Conservation (phyloP, 768 basidiomycete genomes). For the Mycena haematopus region DNA sequence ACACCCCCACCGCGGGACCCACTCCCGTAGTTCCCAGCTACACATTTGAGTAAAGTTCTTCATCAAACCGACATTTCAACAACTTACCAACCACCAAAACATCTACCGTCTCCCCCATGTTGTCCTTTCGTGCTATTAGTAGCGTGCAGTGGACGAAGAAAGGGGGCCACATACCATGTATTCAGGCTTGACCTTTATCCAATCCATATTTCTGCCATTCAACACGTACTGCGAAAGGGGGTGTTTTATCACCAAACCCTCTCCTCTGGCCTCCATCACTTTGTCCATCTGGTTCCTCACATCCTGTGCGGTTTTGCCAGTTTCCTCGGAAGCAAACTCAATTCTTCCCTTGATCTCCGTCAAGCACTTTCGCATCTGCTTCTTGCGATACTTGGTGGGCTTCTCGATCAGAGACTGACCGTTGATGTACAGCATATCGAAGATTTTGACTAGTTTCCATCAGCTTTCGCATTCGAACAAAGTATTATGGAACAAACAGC, state of each 20-base stretch:
- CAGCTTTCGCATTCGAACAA: background rate
- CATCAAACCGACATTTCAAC: conserved; percentile 6
- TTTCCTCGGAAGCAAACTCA: conserved; percentile 76
- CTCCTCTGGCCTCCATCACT: conserved; percentile 85
- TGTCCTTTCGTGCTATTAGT: conserved; percentile 58
- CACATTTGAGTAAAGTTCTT: background rate
- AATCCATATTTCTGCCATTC: conserved; percentile 88
- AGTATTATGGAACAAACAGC: conserved; percentile 65
- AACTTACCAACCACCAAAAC: conserved; percentile 84
- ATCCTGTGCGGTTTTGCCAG: conserved; percentile 82
- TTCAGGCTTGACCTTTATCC: conserved; percentile 94
- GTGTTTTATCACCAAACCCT: conserved; percentile 93
- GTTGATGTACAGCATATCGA: conserved; percentile 91
- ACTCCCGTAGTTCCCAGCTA: conserved; percentile 90
- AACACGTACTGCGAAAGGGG: conserved; percentile 79
- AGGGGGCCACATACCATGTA: conserved; percentile 66
- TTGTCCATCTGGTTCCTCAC: conserved; percentile 82
- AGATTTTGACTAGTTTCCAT: conserved; percentile 82
- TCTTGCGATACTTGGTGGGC: conserved; percentile 78
- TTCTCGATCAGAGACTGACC: conserved; percentile 78
- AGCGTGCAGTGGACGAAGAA: background rate
- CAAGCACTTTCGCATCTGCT: conserved; percentile 73
- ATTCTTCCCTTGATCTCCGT: conserved; percentile 77
- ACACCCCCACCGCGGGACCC: conserved; percentile 88
- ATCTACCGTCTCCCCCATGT: conserved; percentile 92